These are phyloP conservation scores for Diaporthe nobilis DNA, from an alignment of 2,329 filamentous ascomycete species.

Conservation along the genomic window DNA sequence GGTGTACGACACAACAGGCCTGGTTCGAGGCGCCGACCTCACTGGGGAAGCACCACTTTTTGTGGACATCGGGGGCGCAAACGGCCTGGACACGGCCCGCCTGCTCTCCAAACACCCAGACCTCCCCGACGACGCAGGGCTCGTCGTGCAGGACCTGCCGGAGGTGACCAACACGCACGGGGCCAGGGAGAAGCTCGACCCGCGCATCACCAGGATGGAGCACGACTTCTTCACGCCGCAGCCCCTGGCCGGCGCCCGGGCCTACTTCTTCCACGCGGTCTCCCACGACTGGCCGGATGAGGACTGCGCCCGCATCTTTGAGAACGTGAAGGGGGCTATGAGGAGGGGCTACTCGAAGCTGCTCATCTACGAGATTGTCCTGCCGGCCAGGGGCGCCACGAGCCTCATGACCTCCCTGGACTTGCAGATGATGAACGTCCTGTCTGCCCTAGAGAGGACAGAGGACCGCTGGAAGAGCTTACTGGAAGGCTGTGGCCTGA, in stretches of 20 bases:
- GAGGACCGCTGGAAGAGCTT: constrained; percentile 49
- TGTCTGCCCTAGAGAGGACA: constrained; percentile 51
- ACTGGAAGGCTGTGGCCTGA: constrained; percentile 48
- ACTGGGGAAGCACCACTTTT: constrained; percentile 42
- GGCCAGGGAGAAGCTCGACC: constrained; percentile 46
- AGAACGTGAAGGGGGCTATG: constrained; percentile 49
- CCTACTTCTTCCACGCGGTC: constrained; percentile 46
- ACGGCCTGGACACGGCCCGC: constrained; percentile 54
- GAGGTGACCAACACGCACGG: constrained; percentile 49
- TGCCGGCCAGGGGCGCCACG: constrained; percentile 52
- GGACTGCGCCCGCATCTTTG: neutral
- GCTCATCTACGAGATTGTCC: constrained; percentile 55
- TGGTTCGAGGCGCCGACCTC: constrained; percentile 42
- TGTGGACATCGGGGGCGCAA: constrained; percentile 55
- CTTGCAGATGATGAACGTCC: constrained; percentile 52
- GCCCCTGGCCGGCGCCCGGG: constrained; percentile 55
- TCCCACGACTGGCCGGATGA: constrained; percentile 51
- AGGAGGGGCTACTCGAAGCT: constrained; percentile 54
- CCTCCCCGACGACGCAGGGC: constrained; percentile 43
- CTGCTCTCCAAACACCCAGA: constrained; percentile 49
- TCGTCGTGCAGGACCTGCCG: constrained; percentile 54
- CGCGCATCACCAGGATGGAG: constrained; percentile 40
- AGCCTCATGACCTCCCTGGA: constrained; percentile 52
- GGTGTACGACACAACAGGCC: constrained; percentile 47
- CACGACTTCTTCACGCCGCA: constrained; percentile 58